These are phyloP conservation scores for Calendula officinalis DNA, from an alignment of 129 eudicot genomes.

Conservation along the genomic window DNA sequence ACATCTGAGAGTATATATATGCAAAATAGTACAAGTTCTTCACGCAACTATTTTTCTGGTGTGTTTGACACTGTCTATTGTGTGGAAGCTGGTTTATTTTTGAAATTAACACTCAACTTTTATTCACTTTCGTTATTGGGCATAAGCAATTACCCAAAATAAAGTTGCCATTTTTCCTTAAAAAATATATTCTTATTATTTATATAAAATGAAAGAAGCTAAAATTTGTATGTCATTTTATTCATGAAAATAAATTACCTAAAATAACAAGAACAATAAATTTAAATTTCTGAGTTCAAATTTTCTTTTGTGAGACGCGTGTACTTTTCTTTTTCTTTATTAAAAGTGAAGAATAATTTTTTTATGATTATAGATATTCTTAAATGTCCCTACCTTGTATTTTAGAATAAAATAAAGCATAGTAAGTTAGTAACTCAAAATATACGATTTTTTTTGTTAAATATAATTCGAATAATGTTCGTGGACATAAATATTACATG, in stretches of 20 bases:
- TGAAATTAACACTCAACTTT: background rate
- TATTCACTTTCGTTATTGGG: background rate
- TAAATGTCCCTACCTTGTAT: background rate
- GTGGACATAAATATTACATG: no score
- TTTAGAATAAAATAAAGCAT: background rate
- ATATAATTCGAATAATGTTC: no score
- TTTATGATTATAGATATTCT: background rate
- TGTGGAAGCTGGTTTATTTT: background rate
- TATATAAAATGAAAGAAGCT: background rate
- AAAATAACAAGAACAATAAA: no score
- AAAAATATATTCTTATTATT: background rate
- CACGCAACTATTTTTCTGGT: constrained; percentile 19
- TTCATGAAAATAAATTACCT: background rate
- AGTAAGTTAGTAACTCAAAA: background rate
- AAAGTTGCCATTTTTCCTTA: background rate
- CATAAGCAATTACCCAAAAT: background rate
- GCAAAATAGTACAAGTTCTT: constrained; percentile 24
- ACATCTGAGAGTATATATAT: constrained; percentile 23
- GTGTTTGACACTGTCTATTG: constrained; percentile 10
- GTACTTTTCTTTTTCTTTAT: background rate
- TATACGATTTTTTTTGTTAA: no score
- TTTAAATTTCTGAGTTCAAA: background rate
- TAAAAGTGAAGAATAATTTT: background rate
- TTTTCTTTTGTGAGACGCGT: background rate
- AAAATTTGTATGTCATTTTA: background rate